Evolutionary conservation across 2,329 filamentous ascomycete species (phyloP).

Genomic region (Neofusicoccum laricinum): DNA sequence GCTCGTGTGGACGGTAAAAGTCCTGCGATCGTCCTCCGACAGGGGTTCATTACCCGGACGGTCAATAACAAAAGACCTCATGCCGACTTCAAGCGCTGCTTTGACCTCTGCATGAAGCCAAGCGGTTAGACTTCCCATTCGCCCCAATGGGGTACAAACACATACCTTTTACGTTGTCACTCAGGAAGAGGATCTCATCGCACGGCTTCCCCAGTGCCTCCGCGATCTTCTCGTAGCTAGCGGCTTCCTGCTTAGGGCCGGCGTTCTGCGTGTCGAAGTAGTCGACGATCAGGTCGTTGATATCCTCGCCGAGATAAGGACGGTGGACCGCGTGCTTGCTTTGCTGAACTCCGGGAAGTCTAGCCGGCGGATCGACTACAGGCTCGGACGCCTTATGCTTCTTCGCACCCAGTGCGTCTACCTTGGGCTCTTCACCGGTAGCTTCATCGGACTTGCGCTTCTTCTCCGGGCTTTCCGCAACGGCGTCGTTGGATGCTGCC

Average conservation of each 20-base stretch:
- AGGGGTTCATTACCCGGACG: slow-evolving; percentile 70
- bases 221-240: slow-evolving; percentile 67
- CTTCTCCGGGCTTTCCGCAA: slow-evolving; percentile 26
- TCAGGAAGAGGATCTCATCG: slow-evolving; percentile 70
- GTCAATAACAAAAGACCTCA: slow-evolving; percentile 45
- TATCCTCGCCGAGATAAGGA: slow-evolving; percentile 30
- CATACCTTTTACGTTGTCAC: slow-evolving; percentile 66
- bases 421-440: slow-evolving; percentile 14
- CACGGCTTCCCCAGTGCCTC: slow-evolving; percentile 46
- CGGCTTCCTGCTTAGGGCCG: slow-evolving; percentile 65
- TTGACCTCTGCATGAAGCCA: slow-evolving; percentile 37
- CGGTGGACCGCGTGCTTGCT: slow-evolving; percentile 27
- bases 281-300: slow-evolving; percentile 35
- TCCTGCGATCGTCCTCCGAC: slow-evolving; percentile 20
- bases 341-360: slow-evolving; percentile 1
- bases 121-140: slow-evolving; percentile 20
- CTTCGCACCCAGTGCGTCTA: slow-evolving; percentile 6
- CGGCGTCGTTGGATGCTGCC: neutral
- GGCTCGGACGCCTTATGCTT: slow-evolving; percentile 11
- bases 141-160: slow-evolving; percentile 17
- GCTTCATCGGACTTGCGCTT: slow-evolving; percentile 17
- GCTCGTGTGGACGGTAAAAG: slow-evolving; percentile 12
- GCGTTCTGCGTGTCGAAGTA: slow-evolving; percentile 77
- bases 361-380: neutral
- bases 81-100: slow-evolving; percentile 42